These are phyloP conservation scores for Berberis vulgaris DNA, from an alignment of 164 flowering plant genomes.

Conservation along the genomic window DNA sequence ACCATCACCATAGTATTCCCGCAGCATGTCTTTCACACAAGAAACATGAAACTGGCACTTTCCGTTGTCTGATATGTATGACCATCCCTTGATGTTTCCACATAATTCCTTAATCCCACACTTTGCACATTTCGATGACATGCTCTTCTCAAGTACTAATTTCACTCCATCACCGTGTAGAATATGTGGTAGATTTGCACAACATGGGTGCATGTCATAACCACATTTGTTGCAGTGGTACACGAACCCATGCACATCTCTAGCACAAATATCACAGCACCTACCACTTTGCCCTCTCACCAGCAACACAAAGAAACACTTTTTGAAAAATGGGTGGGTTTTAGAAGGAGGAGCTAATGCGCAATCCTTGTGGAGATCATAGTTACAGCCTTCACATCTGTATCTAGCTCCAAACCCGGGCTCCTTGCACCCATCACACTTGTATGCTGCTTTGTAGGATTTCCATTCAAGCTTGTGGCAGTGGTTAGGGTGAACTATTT, in stretches of 20 bases:
- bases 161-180: conserved; percentile 9
- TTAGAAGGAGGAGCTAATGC: neutral
- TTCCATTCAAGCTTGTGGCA: conserved; percentile 12
- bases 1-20: neutral
- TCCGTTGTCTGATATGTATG: conserved; percentile 12
- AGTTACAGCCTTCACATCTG: conserved; percentile 18
- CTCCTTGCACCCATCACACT: conserved; percentile 24
- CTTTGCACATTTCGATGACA: conserved; percentile 9
- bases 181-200: conserved; percentile 13
- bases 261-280: conserved; percentile 22
- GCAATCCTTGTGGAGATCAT: conserved; percentile 25
- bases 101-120: conserved; percentile 10
- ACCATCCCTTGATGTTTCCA: conserved; percentile 14
- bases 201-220: conserved; percentile 26
- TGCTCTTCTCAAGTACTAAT: conserved; percentile 7
- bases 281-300: neutral
- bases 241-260: conserved; percentile 16
- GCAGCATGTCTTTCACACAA: conserved; percentile 22
- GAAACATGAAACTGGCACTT: conserved; percentile 15
- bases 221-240: conserved; percentile 13
- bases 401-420: conserved; percentile 21
- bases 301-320: conserved; percentile 14
- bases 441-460: conserved; percentile 15
- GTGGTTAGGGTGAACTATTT: neutral
- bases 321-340: conserved; percentile 15